Conservation (phyloP, 2,329 filamentous ascomycete species). For the Claviceps maximensis region DNA sequence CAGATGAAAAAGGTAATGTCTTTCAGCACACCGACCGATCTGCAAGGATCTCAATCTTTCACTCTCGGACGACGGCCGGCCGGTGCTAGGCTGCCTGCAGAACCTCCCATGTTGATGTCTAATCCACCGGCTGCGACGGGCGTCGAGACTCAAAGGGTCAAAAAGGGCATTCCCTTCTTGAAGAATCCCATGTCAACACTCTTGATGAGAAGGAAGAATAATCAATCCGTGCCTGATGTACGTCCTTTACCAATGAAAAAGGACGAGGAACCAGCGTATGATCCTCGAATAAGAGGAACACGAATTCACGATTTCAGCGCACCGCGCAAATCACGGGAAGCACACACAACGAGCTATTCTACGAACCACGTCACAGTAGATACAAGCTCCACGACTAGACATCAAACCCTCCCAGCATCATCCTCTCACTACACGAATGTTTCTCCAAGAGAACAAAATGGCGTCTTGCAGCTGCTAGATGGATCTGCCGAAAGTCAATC, state of each 20-base stretch:
- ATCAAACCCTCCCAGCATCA: constrained; percentile 7
- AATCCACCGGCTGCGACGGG: constrained; percentile 11
- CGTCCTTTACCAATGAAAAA: constrained; percentile 26
- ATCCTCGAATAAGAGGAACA: constrained; percentile 51
- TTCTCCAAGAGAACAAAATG: not conserved
- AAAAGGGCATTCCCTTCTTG: constrained; percentile 42
- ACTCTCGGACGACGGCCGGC: constrained; percentile 28
- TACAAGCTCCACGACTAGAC: not conserved
- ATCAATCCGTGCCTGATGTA: constrained; percentile 33
- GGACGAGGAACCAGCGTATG: constrained; percentile 36
- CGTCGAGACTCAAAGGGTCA: constrained; percentile 31
- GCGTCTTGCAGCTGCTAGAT: not conserved
- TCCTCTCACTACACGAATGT: constrained; percentile 8
- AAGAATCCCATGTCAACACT: constrained; percentile 48
- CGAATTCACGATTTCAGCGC: constrained; percentile 54
- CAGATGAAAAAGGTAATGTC: constrained; percentile 23
- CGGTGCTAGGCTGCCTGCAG: constrained; percentile 26
- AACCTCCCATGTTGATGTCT: constrained; percentile 21
- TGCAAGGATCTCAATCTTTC: constrained; percentile 22
- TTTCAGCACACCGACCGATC: constrained; percentile 37
- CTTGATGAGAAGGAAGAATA: constrained; percentile 42
- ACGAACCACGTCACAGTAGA: not conserved
- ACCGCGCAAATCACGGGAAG: constrained; percentile 26
- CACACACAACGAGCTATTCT: not conserved
- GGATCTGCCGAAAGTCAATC: not conserved